These are phyloP conservation scores for Calonectria naviculata DNA, from an alignment of 2,329 filamentous ascomycete genomes.

Conservation along the genomic window DNA sequence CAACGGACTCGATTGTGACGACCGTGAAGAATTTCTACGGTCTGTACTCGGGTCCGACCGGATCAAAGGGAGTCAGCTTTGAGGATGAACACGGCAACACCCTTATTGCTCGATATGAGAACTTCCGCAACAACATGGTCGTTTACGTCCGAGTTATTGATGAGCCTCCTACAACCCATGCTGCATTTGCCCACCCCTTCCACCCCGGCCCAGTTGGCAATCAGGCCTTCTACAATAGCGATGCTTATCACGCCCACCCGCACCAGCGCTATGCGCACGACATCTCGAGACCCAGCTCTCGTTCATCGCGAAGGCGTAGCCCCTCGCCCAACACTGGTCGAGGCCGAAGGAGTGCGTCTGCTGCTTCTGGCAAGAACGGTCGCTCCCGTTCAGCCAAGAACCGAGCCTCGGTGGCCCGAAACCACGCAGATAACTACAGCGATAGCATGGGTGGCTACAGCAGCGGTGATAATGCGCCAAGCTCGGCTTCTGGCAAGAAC, in stretches of 20 bases:
- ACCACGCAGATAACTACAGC: conserved; percentile 68
- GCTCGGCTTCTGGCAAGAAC: conserved; percentile 76
- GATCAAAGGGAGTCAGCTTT: conserved; percentile 89
- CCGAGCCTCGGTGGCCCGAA: conserved; percentile 59
- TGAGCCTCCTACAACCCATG: conserved; percentile 58
- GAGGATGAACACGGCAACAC: conserved; percentile 91
- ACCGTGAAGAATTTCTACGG: conserved; percentile 99
- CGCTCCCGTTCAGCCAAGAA: conserved; percentile 78
- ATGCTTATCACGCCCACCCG: conserved; percentile 58
- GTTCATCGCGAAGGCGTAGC: conserved; percentile 80
- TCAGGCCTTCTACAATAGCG: conserved; percentile 67
- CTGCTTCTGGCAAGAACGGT: conserved; percentile 71
- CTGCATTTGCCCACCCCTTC: conserved; percentile 61
- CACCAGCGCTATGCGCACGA: conserved; percentile 67
- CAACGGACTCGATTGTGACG: conserved; percentile 96
- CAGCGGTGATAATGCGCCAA: conserved; percentile 85
- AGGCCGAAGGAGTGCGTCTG: conserved; percentile 82
- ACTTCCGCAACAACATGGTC: conserved; percentile 91
- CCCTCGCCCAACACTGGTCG: conserved; percentile 76
- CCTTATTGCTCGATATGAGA: conserved; percentile 95
- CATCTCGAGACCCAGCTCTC: conserved; percentile 75
- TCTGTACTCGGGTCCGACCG: conserved; percentile 79
- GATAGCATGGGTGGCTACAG: conserved; percentile 83
- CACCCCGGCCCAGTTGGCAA: conserved; percentile 63
- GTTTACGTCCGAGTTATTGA: conserved; percentile 91